Percentiles rank a stretch among this genome's conserved stretches.
Evolutionary conservation across 208 protist species (phyloP).

Genomic region (Naegleria lovaniensis): DNA sequence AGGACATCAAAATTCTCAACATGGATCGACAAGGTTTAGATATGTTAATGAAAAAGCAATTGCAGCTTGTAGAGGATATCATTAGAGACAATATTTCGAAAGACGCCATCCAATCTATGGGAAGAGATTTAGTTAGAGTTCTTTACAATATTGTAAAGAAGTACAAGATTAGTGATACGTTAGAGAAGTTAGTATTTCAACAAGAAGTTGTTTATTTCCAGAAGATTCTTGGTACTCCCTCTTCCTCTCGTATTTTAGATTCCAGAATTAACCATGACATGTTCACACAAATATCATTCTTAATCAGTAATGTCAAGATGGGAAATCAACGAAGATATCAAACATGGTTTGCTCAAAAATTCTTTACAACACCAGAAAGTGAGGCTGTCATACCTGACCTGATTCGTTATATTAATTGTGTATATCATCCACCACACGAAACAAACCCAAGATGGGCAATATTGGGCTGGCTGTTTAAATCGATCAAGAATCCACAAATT

Average conservation of each 20-base stretch:
- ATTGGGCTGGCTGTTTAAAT: conserved; percentile 50
- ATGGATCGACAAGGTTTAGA: conserved; percentile 32
- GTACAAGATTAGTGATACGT: conserved; percentile 38
- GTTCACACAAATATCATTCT: conserved; percentile 44
- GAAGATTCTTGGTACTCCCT: conserved; percentile 34
- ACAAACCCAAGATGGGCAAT: conserved; percentile 52
- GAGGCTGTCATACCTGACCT: conserved; percentile 49
- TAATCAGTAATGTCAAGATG: conserved; percentile 47
- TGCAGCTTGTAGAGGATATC: not conserved
- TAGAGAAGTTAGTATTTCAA: conserved; percentile 45
- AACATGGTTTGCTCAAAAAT: conserved; percentile 49
- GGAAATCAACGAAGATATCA: conserved; percentile 55
- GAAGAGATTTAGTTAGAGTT: conserved; percentile 50
- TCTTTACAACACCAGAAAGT: conserved; percentile 37
- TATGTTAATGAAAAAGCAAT: conserved; percentile 24
- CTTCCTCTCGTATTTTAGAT: conserved; percentile 39
- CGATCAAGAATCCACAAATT: conserved; percentile 34
- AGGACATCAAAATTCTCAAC: conserved; percentile 35
- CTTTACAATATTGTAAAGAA: conserved; percentile 38
- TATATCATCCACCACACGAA: conserved; percentile 49
- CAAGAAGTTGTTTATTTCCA: not conserved
- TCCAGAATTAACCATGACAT: conserved; percentile 44
- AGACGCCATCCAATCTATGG: conserved; percentile 33
- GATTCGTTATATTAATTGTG: conserved; percentile 55
- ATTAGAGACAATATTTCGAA: not conserved